Percentiles rank a stretch among this genome's conserved stretches.
Conservation (phyloP, 164 flowering plant genomes). For the Echeveria elegans region DNA sequence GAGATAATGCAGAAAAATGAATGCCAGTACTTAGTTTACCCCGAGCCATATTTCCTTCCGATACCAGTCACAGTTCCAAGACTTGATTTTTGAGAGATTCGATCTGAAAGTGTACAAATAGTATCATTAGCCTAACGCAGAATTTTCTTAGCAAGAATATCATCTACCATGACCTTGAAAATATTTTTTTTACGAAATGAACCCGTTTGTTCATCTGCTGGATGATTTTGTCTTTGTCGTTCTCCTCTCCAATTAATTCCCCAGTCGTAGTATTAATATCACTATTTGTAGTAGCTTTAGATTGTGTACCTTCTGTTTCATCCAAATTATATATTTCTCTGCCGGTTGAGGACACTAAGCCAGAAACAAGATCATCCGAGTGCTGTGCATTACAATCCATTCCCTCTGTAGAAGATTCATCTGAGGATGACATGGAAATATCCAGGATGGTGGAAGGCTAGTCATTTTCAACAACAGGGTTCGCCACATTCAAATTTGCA, state of each 20-base stretch:
- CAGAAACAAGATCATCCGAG: conserved; percentile 13
- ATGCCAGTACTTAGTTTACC: conserved; percentile 5
- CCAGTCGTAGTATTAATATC: conserved; percentile 11
- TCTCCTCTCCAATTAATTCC: conserved; percentile 14
- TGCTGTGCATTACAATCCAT: conserved; percentile 13
- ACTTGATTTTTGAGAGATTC: conserved; percentile 50
- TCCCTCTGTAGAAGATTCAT: conserved; percentile 14
- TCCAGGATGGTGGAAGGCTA: conserved; percentile 15
- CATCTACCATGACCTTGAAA: background rate
- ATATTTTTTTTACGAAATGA: background rate
- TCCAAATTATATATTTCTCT: conserved; percentile 15
- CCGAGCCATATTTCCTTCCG: conserved; percentile 15
- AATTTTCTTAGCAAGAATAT: conserved; percentile 4
- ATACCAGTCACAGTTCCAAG: conserved; percentile 36
- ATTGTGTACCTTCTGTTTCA: conserved; percentile 9
- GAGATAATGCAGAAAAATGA: background rate
- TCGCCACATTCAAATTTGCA: background rate
- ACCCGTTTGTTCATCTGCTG: conserved; percentile 57
- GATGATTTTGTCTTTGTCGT: conserved; percentile 32
- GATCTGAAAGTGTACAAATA: conserved; percentile 30
- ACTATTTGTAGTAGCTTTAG: conserved; percentile 9
- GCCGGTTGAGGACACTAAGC: conserved; percentile 15
- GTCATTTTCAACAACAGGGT: conserved; percentile 3
- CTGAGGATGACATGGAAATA: conserved; percentile 23
- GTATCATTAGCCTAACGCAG: background rate